A percentile compares a stretch with the other conserved stretches of the same genome.
Evolutionary conservation across 257 asterid genomes (phyloP).

Genomic region (Plantago ovata): DNA sequence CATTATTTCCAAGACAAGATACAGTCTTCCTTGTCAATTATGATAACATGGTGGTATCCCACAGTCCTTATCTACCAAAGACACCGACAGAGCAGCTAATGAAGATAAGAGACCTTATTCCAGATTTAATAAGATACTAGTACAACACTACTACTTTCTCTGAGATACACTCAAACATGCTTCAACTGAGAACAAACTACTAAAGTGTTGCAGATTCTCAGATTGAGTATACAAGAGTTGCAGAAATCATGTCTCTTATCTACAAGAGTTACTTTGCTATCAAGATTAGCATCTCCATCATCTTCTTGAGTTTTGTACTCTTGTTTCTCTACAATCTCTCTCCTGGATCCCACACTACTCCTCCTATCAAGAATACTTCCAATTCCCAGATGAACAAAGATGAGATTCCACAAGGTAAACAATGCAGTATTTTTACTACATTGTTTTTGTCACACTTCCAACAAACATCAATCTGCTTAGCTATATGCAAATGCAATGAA

Average conservation of each 20-base stretch:
- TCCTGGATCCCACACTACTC: slow-evolving; percentile 29
- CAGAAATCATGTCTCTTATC: slow-evolving; percentile 16
- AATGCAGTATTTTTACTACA: too few relatives aligned
- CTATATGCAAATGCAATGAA: too few relatives aligned
- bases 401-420: slow-evolving; percentile 35
- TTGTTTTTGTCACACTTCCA: too few relatives aligned
- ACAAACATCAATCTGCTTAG: too few relatives aligned
- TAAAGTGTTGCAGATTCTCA: too few relatives aligned
- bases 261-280: slow-evolving; percentile 32
- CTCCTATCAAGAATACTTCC: slow-evolving; percentile 27
- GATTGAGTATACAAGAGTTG: too few relatives aligned
- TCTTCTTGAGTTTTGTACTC: slow-evolving; percentile 53
- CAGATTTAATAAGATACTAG: neutral
- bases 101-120: neutral
- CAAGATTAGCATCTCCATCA: slow-evolving; percentile 50
- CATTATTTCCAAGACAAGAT: too few relatives aligned
- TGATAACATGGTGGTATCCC: too few relatives aligned
- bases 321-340: slow-evolving; percentile 48
- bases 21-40: too few relatives aligned
- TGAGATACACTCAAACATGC: neutral
- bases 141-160: neutral
- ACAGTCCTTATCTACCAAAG: too few relatives aligned
- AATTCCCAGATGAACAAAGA: slow-evolving; percentile 21
- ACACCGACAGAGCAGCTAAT: too few relatives aligned
- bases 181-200: too few relatives aligned